Evolutionary conservation across 2,329 filamentous ascomycete genomes (phyloP).

Genomic region (Epichloe uncinata): DNA sequence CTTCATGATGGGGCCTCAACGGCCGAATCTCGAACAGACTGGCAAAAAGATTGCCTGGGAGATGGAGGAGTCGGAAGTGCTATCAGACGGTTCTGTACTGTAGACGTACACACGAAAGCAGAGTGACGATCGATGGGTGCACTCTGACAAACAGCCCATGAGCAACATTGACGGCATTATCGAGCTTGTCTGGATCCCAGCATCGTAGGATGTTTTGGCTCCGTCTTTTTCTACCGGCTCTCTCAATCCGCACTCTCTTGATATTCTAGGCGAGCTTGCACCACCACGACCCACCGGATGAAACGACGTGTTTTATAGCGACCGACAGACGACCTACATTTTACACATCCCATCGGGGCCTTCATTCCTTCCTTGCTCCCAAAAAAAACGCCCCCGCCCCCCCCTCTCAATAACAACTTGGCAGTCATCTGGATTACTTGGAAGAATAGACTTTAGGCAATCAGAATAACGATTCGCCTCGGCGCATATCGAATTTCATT

Average conservation of each 20-base stretch:
- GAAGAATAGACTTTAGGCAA: neutral
- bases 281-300: neutral
- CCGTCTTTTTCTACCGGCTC: neutral
- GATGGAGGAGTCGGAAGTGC: constrained; percentile 33
- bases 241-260: neutral
- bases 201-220: constrained; percentile 6
- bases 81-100: constrained; percentile 34
- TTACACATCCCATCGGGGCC: neutral
- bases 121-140: constrained; percentile 40
- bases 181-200: constrained; percentile 42
- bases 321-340: neutral
- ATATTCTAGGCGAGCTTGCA: neutral
- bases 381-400: no score
- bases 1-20: constrained; percentile 36
- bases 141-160: constrained; percentile 32
- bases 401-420: neutral
- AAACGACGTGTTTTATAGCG: neutral
- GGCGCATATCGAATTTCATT: constrained; percentile 2
- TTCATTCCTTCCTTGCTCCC: neutral
- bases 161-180: constrained; percentile 40
- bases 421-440: neutral
- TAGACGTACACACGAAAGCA: constrained; percentile 41
- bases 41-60: constrained; percentile 42
- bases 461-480: neutral
- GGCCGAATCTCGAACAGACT: constrained; percentile 32